These are phyloP conservation scores for Cystoisospora suis DNA, from an alignment of 169 alveolate genomes.

Conservation along the genomic window DNA sequence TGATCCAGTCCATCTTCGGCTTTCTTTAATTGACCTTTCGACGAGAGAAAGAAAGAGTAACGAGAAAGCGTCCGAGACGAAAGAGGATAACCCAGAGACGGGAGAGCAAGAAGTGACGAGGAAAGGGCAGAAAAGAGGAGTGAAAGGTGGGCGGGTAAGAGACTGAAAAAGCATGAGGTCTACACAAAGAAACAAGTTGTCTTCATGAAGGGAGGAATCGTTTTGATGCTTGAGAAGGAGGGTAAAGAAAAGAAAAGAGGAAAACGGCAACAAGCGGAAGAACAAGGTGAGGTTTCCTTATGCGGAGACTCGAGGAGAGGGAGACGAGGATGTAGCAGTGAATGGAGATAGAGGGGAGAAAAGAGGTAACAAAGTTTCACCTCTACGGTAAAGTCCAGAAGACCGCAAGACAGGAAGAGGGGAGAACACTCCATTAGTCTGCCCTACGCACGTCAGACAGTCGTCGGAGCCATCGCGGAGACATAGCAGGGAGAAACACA, in stretches of 20 bases:
- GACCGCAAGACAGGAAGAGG: background rate
- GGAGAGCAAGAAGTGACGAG: background rate
- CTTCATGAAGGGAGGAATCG: no score
- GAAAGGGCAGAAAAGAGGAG: background rate
- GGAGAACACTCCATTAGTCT: no score
- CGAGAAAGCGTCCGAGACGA: background rate
- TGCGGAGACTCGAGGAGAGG: background rate
- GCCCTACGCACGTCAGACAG: no score
- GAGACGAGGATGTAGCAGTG: background rate
- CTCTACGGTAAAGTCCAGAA: background rate
- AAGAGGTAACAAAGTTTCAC: no score
- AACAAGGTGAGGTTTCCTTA: background rate
- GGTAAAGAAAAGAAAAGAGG: background rate
- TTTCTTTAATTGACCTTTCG: no score
- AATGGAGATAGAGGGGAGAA: background rate
- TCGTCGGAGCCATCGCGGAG: no score
- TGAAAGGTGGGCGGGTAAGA: background rate
- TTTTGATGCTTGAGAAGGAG: no score
- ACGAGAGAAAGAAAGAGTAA: background rate
- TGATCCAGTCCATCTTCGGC: conserved; percentile 30
- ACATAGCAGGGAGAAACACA: no score
- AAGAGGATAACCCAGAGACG: background rate
- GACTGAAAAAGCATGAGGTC: background rate
- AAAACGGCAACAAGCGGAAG: background rate
- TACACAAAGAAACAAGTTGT: no score